phyloP scores from a whole-genome alignment of 2,329 filamentous ascomycete species.

The Dichotomopilus funicola region DNA sequence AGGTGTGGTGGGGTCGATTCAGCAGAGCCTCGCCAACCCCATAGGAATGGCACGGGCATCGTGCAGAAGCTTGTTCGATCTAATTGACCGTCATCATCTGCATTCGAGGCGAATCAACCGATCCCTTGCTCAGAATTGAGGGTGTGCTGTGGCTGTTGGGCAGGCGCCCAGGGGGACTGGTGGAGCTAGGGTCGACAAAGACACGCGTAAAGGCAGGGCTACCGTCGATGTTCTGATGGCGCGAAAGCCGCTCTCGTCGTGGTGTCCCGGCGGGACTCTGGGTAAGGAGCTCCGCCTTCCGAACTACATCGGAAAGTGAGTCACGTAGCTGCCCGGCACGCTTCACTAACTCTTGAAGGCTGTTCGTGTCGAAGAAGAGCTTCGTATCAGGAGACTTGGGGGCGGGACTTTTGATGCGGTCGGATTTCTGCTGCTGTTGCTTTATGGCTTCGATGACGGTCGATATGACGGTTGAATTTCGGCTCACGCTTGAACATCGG shows the following conservation, averaged over 20 bases:
- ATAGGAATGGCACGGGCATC: not conserved
- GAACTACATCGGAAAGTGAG: constrained; percentile 52
- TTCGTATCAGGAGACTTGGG: constrained; percentile 40
- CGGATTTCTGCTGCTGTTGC: constrained; percentile 44
- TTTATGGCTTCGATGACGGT: constrained; percentile 56
- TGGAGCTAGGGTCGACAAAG: constrained; percentile 53
- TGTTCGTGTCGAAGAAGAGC: constrained; percentile 63
- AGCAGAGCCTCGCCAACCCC: not conserved
- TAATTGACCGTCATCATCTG: constrained; percentile 60
- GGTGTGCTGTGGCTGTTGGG: constrained; percentile 49
- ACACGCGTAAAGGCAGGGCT: constrained; percentile 63
- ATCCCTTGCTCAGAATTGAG: constrained; percentile 42
- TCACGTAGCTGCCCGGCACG: constrained; percentile 55
- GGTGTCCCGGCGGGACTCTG: constrained; percentile 50
- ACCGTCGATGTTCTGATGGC: constrained; percentile 39
- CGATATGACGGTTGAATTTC: constrained; percentile 45
- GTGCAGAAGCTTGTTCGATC: not conserved
- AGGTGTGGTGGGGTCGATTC: not conserved
- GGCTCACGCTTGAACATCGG: constrained; percentile 23
- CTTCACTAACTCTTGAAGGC: constrained; percentile 59
- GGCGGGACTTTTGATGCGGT: constrained; percentile 30
- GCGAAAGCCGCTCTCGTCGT: constrained; percentile 38
- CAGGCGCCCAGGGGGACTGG: constrained; percentile 45
- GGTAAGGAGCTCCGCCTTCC: constrained; percentile 51
- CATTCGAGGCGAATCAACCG: constrained; percentile 51